Evolutionary conservation across 1,284 basidiomycete species (phyloP), one percentile per base, ranked within the genome.

Genomic region (Malassezia caprae): DNA sequence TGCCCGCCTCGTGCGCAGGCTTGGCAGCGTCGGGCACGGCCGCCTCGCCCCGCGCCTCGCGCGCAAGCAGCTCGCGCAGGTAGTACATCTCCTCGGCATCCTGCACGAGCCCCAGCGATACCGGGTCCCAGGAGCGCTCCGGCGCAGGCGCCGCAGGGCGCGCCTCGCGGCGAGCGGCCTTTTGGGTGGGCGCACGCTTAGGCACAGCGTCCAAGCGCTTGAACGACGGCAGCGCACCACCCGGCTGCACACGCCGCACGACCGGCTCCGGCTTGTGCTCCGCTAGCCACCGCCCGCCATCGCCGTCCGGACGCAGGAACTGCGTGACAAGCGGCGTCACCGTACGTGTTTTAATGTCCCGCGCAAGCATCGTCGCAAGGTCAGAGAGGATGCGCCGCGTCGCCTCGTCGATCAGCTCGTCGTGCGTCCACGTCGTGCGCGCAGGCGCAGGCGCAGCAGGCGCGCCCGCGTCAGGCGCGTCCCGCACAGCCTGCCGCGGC

Each of bases 51-150:
- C 51, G 40, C 2, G 58, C 58, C 5, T 75, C 59, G 19, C 76
- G 76, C 51, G 79, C 76, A 10, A 82, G 72, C 0, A 82, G 85
- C 45, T 90, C 79, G 59, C 83, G 84, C 48, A 87, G 80, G 76
- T 84, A 93, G 77, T 86, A 94, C 27, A 88, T 75, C 68, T 98
- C 93, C 74, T 98, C 93, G 62, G 90, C 90, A 73, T 96, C 90
- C 35, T 84, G 81, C 53, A 86, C 86, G 7, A 91, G 67, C 8
- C 77, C 79, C 3, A 28, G 8, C 27, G 34, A 48, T 2, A 50
- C 12, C 3, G 53, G 53, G 24, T 55, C 48, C 15, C 17, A 39
- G 13, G 30, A 19, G 23, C 35, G 51, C 21, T 48, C 34, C 12
- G 32, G 8, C 6, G n/a, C 17, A 8, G 21, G 13, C 17, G 19